Base-by-base conservation (phyloP, 1,139 yeast genomes). In the Hansenula sp. region DNA sequence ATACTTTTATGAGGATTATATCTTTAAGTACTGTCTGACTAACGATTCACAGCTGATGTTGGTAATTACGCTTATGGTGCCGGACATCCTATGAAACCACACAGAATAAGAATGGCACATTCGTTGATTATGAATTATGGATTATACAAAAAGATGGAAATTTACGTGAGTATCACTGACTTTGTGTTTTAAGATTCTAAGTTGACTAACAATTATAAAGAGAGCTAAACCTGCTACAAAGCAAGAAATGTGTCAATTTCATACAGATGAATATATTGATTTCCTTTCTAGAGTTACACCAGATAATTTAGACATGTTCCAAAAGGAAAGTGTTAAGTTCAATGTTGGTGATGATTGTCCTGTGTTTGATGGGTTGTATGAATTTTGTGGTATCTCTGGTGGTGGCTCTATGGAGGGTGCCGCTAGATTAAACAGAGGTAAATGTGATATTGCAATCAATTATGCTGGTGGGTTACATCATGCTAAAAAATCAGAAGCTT, bases 401-500 rank as follows among this genome's bases (percentile, higher is more conserved):
- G 98, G 98, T 39, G 97, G 97, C 2, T 85, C 96, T 18, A 83
- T 92, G 86, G 98, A 92, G 62, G 97, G 97, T 32, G 95, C 97
- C 1, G 92, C 96, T 7, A 77, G 96, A 46, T 73, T 92, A 51
- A 88, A 89, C 59, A 73, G 95, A 37, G 97, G 96, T 24, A 88
- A 87, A 66, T 87, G 96, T 65, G 97, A 92, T 61, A 83, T 92
- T 50, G 97, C 97, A 33, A 83, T 92, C 51, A 92, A 92, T 65
- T 92, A 94, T 75, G 95, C 97, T 16, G 98, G 98, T 45, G 97
- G 97, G 1, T 72, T 92, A 51, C 98, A 92, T 62, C 97, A 92
- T 65, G 97, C 97, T 28, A 92, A 92, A 57, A 92, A 92, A 66
- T 77, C 86, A 29, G 97, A 90, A 63, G 97, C 98, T 2, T 81